Percentiles rank a stretch among this genome's conserved stretches.
These are phyloP conservation scores for Stagonosporopsis chrysanthemi DNA, from an alignment of 2,329 filamentous ascomycete genomes.

Conservation along the genomic window DNA sequence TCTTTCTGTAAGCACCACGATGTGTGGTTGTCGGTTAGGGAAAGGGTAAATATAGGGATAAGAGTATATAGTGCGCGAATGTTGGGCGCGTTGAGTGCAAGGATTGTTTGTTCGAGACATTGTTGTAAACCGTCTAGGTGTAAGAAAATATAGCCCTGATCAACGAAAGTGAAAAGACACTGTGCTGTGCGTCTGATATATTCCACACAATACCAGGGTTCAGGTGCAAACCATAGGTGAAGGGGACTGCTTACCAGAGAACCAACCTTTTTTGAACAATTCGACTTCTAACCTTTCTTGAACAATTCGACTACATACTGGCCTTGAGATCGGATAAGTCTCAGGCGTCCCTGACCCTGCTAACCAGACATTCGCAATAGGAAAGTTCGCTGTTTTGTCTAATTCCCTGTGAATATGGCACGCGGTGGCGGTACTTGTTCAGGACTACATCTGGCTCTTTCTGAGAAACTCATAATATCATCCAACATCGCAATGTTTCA, in stretches of 20 bases:
- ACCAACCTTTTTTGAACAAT: not conserved
- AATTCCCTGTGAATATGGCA: not conserved
- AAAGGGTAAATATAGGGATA: not conserved
- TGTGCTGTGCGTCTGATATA: not conserved
- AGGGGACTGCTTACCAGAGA: not conserved
- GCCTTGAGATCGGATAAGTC: not conserved
- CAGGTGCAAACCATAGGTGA: not conserved
- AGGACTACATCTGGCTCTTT: not conserved
- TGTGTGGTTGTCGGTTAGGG: not conserved
- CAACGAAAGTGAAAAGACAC: slow-evolving; percentile 2
- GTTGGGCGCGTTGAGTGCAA: not conserved
- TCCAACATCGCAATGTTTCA: not conserved
- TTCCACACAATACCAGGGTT: not conserved
- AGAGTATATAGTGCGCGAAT: not conserved
- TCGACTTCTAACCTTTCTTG: not conserved
- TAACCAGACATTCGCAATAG: not conserved
- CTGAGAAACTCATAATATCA: not conserved
- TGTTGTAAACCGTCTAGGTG: not conserved
- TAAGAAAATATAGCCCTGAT: not conserved
- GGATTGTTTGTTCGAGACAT: slow-evolving; percentile 1
- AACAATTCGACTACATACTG: not conserved
- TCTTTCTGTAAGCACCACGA: not conserved
- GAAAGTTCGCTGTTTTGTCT: not conserved
- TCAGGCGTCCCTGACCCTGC: too few species aligned
- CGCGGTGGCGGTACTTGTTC: not conserved